Evolutionary conservation across 2,329 filamentous ascomycete species (phyloP).

Genomic region (Pseudogymnoascus sp.): DNA sequence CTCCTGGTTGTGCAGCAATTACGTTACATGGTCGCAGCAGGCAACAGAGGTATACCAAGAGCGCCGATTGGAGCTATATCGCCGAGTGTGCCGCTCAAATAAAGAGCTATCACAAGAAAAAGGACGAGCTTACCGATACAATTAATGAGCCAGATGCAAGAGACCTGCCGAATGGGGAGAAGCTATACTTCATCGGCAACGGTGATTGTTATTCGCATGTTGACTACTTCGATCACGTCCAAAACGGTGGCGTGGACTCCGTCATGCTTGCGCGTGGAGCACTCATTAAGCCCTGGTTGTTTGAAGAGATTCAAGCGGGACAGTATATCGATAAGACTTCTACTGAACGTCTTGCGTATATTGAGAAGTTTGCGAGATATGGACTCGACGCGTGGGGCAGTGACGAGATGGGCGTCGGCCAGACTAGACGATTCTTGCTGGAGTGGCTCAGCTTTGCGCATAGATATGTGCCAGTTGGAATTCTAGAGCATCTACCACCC

Average conservation of each 20-base stretch:
- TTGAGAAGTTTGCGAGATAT: conserved; percentile 85
- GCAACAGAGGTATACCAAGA: conserved; percentile 87
- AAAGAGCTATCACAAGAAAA: conserved; percentile 67
- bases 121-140: conserved; percentile 66
- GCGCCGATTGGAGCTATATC: conserved; percentile 94
- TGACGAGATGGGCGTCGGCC: conserved; percentile 88
- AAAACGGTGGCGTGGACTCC: conserved; percentile 75
- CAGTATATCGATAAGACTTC: conserved; percentile 96
- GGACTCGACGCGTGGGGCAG: conserved; percentile 93
- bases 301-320: conserved; percentile 86
- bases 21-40: conserved; percentile 89
- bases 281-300: conserved; percentile 96
- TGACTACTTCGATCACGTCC: conserved; percentile 75
- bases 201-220: conserved; percentile 92
- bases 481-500: conserved; percentile 83
- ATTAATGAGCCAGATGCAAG: conserved; percentile 68
- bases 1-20: conserved; percentile 85
- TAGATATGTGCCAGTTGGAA: conserved; percentile 82
- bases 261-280: conserved; percentile 97
- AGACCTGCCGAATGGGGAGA: conserved; percentile 59
- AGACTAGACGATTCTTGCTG: conserved; percentile 82
- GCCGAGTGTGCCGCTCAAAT: conserved; percentile 81
- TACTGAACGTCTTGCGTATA: conserved; percentile 72
- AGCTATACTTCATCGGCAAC: conserved; percentile 90
- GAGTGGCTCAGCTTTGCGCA: conserved; percentile 94